Percentiles rank a stretch among this genome's conserved stretches.
Evolutionary conservation across 352 stramenopile genomes (phyloP).

Genomic region (Peronosclerospora sorghi): DNA sequence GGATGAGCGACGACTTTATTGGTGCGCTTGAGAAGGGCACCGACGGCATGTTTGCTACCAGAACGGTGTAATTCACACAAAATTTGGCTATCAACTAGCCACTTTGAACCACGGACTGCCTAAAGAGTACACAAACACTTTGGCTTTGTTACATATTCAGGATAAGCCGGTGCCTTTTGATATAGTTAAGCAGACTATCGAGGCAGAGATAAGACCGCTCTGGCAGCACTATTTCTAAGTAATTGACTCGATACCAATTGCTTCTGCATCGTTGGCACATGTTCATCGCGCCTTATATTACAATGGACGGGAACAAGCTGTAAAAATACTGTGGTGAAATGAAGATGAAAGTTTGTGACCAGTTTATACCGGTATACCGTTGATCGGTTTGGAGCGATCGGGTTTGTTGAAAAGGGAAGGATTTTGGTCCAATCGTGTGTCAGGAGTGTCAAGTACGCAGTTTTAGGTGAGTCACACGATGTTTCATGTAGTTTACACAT

Average conservation of each 20-base stretch:
- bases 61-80: conserved; percentile 96
- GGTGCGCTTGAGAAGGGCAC: too few species aligned
- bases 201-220: conserved; percentile 45
- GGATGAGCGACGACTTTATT: too few species aligned
- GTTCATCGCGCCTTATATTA: conserved; percentile 89
- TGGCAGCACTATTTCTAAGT: conserved; percentile 82
- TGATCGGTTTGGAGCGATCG: too few species aligned
- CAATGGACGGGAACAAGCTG: conserved; percentile 82
- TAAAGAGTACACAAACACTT: conserved; percentile 86
- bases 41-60: conserved; percentile 83
- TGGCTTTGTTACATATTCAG: conserved; percentile 88
- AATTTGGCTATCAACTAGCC: conserved; percentile 94
- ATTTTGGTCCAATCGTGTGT: too few species aligned
- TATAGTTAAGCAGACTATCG: conserved; percentile 33
- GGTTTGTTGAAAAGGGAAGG: too few species aligned
- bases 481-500: too few species aligned
- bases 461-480: too few species aligned
- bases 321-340: too few species aligned
- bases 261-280: conserved; percentile 92
- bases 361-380: too few species aligned
- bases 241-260: conserved; percentile 90
- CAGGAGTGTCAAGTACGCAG: too few species aligned
- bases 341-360: too few species aligned
- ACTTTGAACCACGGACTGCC: conserved; percentile 95
- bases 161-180: conserved; percentile 67